phyloP scores from a whole-genome alignment of 805 yeast species.

The Torulaspora indica region DNA sequence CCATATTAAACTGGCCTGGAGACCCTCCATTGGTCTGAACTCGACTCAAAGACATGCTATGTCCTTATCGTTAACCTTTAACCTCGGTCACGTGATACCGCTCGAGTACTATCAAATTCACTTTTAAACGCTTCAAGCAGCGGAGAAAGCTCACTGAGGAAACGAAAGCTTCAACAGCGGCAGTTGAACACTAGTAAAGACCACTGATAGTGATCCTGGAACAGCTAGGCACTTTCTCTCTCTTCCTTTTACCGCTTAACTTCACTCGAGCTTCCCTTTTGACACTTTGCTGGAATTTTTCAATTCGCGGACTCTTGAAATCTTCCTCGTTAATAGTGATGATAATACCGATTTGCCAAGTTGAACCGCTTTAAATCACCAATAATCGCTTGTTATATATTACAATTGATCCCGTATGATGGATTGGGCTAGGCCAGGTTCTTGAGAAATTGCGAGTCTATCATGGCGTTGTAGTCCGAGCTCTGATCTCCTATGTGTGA shows the following conservation, averaged over 20 bases:
- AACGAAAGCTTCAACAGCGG: neutral
- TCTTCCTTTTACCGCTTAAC: neutral
- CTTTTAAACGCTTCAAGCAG: neutral
- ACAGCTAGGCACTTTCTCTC: neutral
- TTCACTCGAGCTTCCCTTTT: neutral
- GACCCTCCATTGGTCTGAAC: constrained; percentile 18
- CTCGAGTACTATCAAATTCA: neutral
- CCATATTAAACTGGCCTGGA: constrained; percentile 8
- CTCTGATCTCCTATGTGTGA: constrained; percentile 10
- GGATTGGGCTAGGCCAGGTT: constrained; percentile 6
- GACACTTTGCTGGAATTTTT: constrained; percentile 2
- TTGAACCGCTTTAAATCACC: neutral
- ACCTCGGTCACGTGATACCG: constrained; percentile 1
- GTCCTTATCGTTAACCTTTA: neutral
- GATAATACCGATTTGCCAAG: neutral
- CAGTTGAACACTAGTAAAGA: neutral
- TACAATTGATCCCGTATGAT: neutral
- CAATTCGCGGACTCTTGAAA: constrained; percentile 8
- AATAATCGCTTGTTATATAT: neutral
- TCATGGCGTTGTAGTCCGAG: constrained; percentile 18
- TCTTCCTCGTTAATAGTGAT: constrained; percentile 4
- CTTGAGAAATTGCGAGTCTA: constrained; percentile 19
- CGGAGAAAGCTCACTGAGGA: neutral
- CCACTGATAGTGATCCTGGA: neutral
- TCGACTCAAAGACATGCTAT: constrained; percentile 19